These are phyloP conservation scores for Candida neerlandica DNA, from an alignment of 1,139 yeast genomes.

Conservation along the genomic window DNA sequence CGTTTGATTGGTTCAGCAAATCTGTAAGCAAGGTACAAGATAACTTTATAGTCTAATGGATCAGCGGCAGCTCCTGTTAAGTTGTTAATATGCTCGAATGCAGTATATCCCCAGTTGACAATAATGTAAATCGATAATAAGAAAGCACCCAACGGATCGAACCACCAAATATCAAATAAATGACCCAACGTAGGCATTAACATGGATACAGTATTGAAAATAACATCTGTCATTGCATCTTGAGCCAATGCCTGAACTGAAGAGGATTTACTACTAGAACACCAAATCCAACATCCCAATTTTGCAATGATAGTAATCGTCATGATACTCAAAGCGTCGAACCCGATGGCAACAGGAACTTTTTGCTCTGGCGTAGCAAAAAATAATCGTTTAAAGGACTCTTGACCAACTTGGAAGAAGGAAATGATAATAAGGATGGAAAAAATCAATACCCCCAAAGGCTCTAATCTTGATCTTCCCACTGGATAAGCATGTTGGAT, in stretches of 20 bases:
- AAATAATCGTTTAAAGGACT: slow-evolving; percentile 47
- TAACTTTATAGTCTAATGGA: slow-evolving; percentile 62
- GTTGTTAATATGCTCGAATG: slow-evolving; percentile 72
- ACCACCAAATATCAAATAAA: slow-evolving; percentile 60
- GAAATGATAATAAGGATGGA: slow-evolving; percentile 72
- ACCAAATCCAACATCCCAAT: slow-evolving; percentile 65
- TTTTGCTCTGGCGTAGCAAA: slow-evolving; percentile 31
- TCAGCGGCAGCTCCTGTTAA: slow-evolving; percentile 75
- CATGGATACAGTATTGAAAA: slow-evolving; percentile 69
- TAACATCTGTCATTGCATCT: slow-evolving; percentile 78
- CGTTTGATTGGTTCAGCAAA: slow-evolving; percentile 69
- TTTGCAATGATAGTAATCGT: slow-evolving; percentile 60
- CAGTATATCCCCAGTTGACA: slow-evolving; percentile 62
- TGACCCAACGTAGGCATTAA: slow-evolving; percentile 69
- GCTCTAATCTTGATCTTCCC: slow-evolving; percentile 74
- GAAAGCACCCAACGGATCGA: slow-evolving; percentile 72
- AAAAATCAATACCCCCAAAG: slow-evolving; percentile 75
- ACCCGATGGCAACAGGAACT: slow-evolving; percentile 51
- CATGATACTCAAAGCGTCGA: slow-evolving; percentile 64
- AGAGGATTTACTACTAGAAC: slow-evolving; percentile 62
- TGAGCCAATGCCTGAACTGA: slow-evolving; percentile 80
- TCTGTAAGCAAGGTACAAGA: slow-evolving; percentile 66
- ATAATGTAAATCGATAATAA: slow-evolving; percentile 63
- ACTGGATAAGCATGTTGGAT: slow-evolving; percentile 58
- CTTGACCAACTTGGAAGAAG: slow-evolving; percentile 73